Conservation (phyloP, 768 basidiomycete genomes). For the Macrocybe gigantea region DNA sequence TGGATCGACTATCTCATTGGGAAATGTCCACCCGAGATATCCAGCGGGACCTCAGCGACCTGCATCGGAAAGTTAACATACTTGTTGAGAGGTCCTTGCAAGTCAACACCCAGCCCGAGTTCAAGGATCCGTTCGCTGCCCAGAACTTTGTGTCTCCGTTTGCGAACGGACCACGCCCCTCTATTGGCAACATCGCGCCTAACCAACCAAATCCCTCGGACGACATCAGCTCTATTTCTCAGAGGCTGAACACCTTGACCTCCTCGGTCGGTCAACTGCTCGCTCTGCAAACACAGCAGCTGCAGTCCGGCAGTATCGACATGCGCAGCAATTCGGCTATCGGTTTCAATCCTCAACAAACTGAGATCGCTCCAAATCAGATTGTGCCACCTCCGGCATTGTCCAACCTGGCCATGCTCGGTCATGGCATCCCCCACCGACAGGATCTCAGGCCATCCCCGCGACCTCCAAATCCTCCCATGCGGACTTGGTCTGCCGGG, state of each 20-base stretch:
- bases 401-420: slow-evolving; percentile 36
- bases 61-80: slow-evolving; percentile 73
- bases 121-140: slow-evolving; percentile 75
- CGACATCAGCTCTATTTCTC: slow-evolving; percentile 72
- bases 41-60: slow-evolving; percentile 65
- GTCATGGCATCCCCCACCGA: slow-evolving; percentile 60
- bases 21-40: slow-evolving; percentile 69
- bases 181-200: slow-evolving; percentile 64
- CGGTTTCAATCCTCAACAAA: slow-evolving; percentile 31
- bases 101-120: slow-evolving; percentile 53
- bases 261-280: slow-evolving; percentile 83
- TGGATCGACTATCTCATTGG: slow-evolving; percentile 68
- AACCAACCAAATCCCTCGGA: slow-evolving; percentile 64
- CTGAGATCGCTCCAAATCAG: slow-evolving; percentile 45
- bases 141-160: slow-evolving; percentile 24
- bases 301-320: slow-evolving; percentile 40
- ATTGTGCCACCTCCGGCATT: slow-evolving; percentile 33
- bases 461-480: slow-evolving; percentile 63
- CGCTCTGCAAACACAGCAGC: slow-evolving; percentile 70
- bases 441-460: slow-evolving; percentile 55
- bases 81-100: slow-evolving; percentile 64
- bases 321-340: slow-evolving; percentile 36
- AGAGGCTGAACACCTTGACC: slow-evolving; percentile 72
- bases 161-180: slow-evolving; percentile 49
- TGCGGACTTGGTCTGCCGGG: slow-evolving; percentile 83